Evolutionary conservation across 345 rosid species (phyloP), one percentile per base, ranked within the genome.

Genomic region (Eucalyptus erythrocorys): DNA sequence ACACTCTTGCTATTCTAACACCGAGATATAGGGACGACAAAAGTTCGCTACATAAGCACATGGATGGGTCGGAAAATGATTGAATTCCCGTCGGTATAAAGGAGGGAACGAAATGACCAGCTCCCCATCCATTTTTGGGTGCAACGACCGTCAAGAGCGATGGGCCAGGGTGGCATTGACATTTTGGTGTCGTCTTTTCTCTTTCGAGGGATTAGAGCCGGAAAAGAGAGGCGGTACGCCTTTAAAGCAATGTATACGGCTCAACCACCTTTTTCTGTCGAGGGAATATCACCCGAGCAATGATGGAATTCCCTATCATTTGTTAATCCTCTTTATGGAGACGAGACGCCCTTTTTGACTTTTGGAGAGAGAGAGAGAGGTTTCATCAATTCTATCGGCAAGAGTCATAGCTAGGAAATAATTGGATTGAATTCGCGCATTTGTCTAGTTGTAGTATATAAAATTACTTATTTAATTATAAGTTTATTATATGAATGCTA

Each of bases 401-500:
- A 10, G 26, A 76, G 47, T 76, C 82, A 3, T 76, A 21, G 47
- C 82, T 10, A 76, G 82, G 45, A 37, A 40, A 21, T 6, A 10
- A 71, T 71, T 21, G 82, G 82, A 37, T 21, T 5, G 8, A 71
- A 37, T 71, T 3, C 26, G 45, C 7, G 47, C 45, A 21, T 37
- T 19, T 21, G 24, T 76, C 45, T 19, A 71, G 3, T 2, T 26
- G 11, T 5, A 6, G 82, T 21, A 10, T 21, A 6, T 37, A 40
- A 34, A 68, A 68, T 68, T 34, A 68, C 24, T 10, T 21, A 17
- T 4, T 5, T 12, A 68, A 34, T 68, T 7, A 21, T 17, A 0
- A 34, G 0, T 40, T 34, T 17, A 68, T 17, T 9, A 10, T 34
- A 17, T 0, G 0, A 3, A 32, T 5, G 13, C 0, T 9, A 68